Conservation (phyloP, 768 basidiomycete genomes). For the Hydnomerulius pinastri region DNA sequence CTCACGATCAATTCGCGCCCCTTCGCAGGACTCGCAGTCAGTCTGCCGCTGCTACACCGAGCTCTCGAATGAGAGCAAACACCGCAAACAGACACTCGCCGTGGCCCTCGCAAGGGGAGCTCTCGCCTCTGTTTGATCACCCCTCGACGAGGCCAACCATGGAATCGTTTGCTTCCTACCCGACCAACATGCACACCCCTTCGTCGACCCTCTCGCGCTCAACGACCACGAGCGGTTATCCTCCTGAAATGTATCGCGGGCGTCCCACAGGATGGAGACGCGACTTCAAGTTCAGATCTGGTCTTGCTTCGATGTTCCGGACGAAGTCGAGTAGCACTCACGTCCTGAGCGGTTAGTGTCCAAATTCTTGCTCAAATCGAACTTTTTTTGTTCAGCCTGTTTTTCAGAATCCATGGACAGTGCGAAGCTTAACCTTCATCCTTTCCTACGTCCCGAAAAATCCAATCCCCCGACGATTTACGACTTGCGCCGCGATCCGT, state of each 20-base stretch:
- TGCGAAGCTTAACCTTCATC: conserved; percentile 25
- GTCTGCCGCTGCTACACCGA: background rate
- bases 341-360: conserved; percentile 23
- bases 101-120: conserved; percentile 20
- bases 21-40: conserved; percentile 6
- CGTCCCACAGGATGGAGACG: conserved; percentile 30
- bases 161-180: conserved; percentile 13
- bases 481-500: conserved; percentile 50
- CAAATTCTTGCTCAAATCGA: background rate
- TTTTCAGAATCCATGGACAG: conserved; percentile 26
- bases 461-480: conserved; percentile 41
- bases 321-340: conserved; percentile 14
- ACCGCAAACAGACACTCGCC: conserved; percentile 4
- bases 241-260: conserved; percentile 16
- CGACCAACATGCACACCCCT: conserved; percentile 25
- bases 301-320: conserved; percentile 32
- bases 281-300: conserved; percentile 35
- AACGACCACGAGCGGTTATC: conserved; percentile 13
- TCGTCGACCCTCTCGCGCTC: conserved; percentile 26
- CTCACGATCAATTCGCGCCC: conserved; percentile 10
- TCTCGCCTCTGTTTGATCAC: conserved; percentile 20
- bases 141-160: conserved; percentile 19
- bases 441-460: conserved; percentile 24
- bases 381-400: background rate
- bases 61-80: conserved; percentile 3